Conservation (phyloP, 352 stramenopile genomes). For the Globisporangium solare region DNA sequence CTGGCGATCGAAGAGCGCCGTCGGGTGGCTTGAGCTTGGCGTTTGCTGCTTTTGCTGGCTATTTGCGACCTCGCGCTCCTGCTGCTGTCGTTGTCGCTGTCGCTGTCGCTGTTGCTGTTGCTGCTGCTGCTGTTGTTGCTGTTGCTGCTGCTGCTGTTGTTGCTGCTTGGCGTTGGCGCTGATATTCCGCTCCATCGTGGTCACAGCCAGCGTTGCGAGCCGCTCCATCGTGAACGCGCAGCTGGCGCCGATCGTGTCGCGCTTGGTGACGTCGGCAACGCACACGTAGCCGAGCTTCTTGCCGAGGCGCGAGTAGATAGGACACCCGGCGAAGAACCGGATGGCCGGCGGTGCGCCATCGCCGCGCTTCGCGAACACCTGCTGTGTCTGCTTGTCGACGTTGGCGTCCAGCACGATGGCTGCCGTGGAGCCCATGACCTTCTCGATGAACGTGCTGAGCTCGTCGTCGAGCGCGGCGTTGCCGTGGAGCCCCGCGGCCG, state of each 20-base stretch:
- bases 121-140: constrained; percentile 23
- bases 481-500: constrained; percentile 39
- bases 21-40: constrained; percentile 18
- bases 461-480: constrained; percentile 52
- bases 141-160: constrained; percentile 14
- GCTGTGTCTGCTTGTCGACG: constrained; percentile 60
- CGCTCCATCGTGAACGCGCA: constrained; percentile 80
- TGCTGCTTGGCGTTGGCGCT: constrained; percentile 12
- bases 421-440: constrained; percentile 74
- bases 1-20: constrained; percentile 41
- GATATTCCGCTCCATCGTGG: constrained; percentile 68
- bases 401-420: constrained; percentile 71
- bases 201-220: constrained; percentile 68
- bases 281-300: constrained; percentile 78
- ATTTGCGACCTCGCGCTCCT: neutral
- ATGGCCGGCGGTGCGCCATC: constrained; percentile 31
- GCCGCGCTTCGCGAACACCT: constrained; percentile 40
- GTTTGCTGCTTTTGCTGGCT: constrained; percentile 12
- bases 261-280: constrained; percentile 70
- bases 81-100: constrained; percentile 10
- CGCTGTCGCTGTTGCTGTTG: constrained; percentile 21
- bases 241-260: constrained; percentile 65
- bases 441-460: constrained; percentile 60
- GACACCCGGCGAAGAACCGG: constrained; percentile 73
- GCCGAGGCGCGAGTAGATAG: constrained; percentile 66